These are phyloP conservation scores for Yarrowia porcina DNA, from an alignment of 805 yeast species.

Conservation along the genomic window DNA sequence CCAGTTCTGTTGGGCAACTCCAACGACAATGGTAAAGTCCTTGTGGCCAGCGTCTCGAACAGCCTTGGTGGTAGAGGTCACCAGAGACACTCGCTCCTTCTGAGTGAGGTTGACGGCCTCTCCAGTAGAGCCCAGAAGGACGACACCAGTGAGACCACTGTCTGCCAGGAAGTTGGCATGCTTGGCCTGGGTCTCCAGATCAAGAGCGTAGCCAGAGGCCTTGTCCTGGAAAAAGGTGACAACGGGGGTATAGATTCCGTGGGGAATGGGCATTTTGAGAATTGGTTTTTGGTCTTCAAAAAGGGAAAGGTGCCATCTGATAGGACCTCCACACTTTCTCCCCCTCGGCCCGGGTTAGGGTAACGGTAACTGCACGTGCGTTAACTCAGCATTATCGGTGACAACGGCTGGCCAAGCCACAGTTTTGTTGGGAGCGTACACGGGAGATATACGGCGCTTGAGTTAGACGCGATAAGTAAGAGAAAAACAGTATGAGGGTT, in stretches of 20 bases:
- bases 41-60: conserved; percentile 41
- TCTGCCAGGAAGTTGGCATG: conserved; percentile 46
- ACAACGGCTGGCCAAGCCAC: neutral
- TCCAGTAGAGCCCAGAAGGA: conserved; percentile 54
- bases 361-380: conserved; percentile 21
- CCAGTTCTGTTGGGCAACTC: conserved; percentile 48
- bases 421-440: neutral
- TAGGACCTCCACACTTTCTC: conserved; percentile 9
- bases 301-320: neutral
- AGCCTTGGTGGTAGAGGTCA: conserved; percentile 36
- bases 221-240: conserved; percentile 53
- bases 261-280: conserved; percentile 26
- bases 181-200: conserved; percentile 45
- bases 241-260: conserved; percentile 49
- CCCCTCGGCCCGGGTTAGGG: conserved; percentile 23
- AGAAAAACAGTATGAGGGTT: neutral
- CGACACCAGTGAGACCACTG: conserved; percentile 49
- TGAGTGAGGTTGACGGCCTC: conserved; percentile 52
- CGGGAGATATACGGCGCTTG: neutral
- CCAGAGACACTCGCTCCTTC: conserved; percentile 42
- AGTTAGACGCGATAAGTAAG: neutral
- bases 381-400: conserved; percentile 6
- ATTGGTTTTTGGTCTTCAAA: neutral
- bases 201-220: conserved; percentile 40
- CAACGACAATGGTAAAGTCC: conserved; percentile 47